phyloP scores from a whole-genome alignment of 140 eudicot species.

The Anethum foeniculum region DNA sequence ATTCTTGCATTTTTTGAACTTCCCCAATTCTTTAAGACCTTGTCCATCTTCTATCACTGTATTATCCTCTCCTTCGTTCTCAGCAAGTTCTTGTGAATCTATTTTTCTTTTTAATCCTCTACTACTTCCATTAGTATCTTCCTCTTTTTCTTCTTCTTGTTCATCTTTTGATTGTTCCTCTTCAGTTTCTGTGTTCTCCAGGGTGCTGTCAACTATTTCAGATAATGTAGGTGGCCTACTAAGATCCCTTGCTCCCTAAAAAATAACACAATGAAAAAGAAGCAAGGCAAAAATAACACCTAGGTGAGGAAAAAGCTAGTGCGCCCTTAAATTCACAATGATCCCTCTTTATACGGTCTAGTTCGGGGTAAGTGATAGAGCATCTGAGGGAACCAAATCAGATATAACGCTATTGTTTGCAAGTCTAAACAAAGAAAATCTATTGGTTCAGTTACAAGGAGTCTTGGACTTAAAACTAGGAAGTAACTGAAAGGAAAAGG shows the following conservation, averaged over 20 bases:
- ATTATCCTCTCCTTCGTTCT: constrained; percentile 12
- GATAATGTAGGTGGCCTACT: constrained; percentile 65
- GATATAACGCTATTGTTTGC: not conserved
- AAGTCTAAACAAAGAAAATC: not conserved
- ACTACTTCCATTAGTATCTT: constrained; percentile 28
- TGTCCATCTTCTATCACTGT: constrained; percentile 19
- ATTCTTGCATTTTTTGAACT: constrained; percentile 62
- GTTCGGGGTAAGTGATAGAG: not conserved
- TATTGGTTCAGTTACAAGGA: not conserved
- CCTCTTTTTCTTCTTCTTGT: constrained; percentile 12
- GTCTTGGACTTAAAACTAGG: not conserved
- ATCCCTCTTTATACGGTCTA: not conserved
- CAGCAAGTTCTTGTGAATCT: constrained; percentile 29
- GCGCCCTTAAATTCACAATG: not conserved
- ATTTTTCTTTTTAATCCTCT: constrained; percentile 65
- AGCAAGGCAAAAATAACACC: not conserved
- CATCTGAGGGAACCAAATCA: not conserved
- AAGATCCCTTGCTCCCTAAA: constrained; percentile 87
- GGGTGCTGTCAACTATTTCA: constrained; percentile 53
- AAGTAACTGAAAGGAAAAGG: not conserved
- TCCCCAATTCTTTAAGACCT: constrained; percentile 35
- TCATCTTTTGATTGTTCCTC: constrained; percentile 8
- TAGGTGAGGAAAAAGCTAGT: not conserved
- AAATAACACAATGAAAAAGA: not conserved
- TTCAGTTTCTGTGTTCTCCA: constrained; percentile 36